Evolutionary conservation across 106 monocot genomes (phyloP), one percentile per base, ranked within the genome.

Genomic region (Vanilla planifolia): DNA sequence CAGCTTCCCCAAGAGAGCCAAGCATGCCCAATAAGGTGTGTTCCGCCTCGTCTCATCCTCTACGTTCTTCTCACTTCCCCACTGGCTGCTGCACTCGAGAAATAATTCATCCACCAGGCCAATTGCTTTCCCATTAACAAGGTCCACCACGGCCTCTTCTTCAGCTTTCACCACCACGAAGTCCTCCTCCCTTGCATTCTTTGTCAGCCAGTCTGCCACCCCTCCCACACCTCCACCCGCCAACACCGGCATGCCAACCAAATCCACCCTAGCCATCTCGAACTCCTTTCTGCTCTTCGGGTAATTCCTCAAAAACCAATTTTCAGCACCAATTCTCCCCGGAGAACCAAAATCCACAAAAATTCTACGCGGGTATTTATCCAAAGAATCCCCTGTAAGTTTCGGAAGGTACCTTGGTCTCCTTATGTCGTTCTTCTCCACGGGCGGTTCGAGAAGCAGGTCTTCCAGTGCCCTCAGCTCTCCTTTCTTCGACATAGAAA

Each of bases 81-180:
- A 56, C 26, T 37, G 33, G 47, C 33, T 42, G 16, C 23, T 45
- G 67, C 71, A 81, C 43, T 81, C 75, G 28, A 81, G 34, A 53
- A 81, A 81, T 36, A 76, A 24, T 68, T 73, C 72, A n/a, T 77
- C 81, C 19, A 81, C 65, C 4, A 81, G 65, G 39, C 17, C 72
- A 26, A 64, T 21, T 2, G 53, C 64, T 3, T 43, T 39, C 10
- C 50, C 59, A 55, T 34, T 51, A n/a, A 76, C 32, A 46, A 76
- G 44, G 51, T 48, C 81, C 72, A 76, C 81, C 64, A 69, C 68
- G 35, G 51, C 69, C 43, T 60, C 76, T 10, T 56, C 73, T 51
- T 81, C 72, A 0, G 81, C 80, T 62, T 67, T 71, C 80, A 80
- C 67, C 60, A 75, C 80, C 41, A 75, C 71, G 13, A 67, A 80